Evolutionary conservation across 495 filamentous ascomycete species (phyloP), one percentile per base, ranked within the genome.

Genomic region (Penicillium malachiteum): DNA sequence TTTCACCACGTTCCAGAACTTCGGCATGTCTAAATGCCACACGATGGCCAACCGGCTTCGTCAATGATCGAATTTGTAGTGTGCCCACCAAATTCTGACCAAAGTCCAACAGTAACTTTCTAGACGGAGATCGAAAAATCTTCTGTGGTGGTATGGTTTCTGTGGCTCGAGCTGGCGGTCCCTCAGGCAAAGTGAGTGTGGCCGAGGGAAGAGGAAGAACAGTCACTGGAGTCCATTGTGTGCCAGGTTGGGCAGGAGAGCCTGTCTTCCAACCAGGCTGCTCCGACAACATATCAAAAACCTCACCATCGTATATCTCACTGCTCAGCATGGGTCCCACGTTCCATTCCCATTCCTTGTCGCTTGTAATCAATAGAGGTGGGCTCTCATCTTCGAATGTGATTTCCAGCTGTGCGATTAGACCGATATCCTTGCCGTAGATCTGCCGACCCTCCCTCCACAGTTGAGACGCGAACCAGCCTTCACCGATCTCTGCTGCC

Each of bases 221-320:
- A 31, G 37, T 48, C 55, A 52, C 13, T 45, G 30, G 38, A 32
- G 13, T 59, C 39, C 26, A 58, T 55, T 47, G 6, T 30, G 43
- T 10, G 7, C 34, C 34, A 13, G 34, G 12, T 37, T 5, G 34
- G 34, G 34, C 34, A 14, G 48, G 5, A 38, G 32, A 40, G 38
- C 17, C 30, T 37, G 37, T 43, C 7, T 44, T 50, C 62, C 62
- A 61, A 7, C 45, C 44, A 2, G 35, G 17, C 7, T 62, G 42
- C 7, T 73, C 66, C 21, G 60, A 35, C 12, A 58, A 45, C 9
- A 60, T 69, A 55, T 82, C 72, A 41, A 77, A 83, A 0, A 53
- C 48, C 55, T 82, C 80, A 3, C 81, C 81, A 56, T 82, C 65
- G 55, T 84, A 82, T 7, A 84, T 67, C 50, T 82, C 78, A 5